These are phyloP conservation scores for Lactarius hatsudake DNA, from an alignment of 768 basidiomycete species.

Conservation along the genomic window DNA sequence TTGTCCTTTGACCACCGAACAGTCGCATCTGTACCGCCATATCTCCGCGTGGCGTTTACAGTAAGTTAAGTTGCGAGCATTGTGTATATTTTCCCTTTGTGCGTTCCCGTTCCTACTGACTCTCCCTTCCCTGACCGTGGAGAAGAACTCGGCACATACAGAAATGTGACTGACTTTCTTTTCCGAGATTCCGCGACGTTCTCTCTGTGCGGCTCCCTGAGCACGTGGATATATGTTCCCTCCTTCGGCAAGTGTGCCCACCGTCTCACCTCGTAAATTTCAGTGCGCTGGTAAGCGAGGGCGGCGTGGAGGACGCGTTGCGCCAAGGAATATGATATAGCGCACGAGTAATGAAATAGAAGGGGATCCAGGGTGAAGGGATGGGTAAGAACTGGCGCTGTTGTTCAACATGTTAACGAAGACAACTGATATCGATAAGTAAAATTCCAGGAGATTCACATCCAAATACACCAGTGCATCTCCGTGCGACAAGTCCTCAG, in stretches of 20 bases:
- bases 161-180: conserved; percentile 80
- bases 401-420: too few species aligned
- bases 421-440: neutral
- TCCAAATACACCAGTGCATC: too few species aligned
- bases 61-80: conserved; percentile 82
- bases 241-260: conserved; percentile 57
- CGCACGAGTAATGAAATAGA: too few species aligned
- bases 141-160: conserved; percentile 55
- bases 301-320: conserved; percentile 48
- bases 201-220: conserved; percentile 64
- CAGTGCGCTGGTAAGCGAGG: conserved; percentile 60
- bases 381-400: too few species aligned
- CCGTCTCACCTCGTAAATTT: conserved; percentile 82
- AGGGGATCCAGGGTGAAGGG: too few species aligned
- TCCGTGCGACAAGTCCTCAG: neutral
- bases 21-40: too few species aligned
- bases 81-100: conserved; percentile 34
- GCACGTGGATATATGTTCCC: conserved; percentile 57
- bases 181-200: conserved; percentile 64
- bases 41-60: conserved; percentile 54
- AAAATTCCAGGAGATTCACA: neutral
- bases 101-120: neutral
- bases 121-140: conserved; percentile 35
- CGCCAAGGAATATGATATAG: conserved; percentile 44
- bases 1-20: too few species aligned